These are phyloP conservation scores for Cryptosporidium baileyi DNA, from an alignment of 169 alveolate genomes.

Conservation along the genomic window DNA sequence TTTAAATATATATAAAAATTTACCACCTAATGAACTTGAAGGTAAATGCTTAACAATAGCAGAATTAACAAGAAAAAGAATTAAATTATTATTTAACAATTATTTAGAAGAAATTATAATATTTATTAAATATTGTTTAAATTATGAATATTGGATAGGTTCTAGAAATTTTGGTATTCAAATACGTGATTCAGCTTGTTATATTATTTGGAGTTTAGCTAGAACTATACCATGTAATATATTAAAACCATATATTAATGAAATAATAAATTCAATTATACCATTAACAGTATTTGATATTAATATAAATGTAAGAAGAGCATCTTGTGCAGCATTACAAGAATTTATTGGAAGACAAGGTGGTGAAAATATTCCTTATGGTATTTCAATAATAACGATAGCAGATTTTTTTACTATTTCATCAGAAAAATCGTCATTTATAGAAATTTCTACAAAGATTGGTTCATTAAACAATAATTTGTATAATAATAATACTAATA, in stretches of 20 bases:
- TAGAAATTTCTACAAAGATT: slow-evolving; percentile 35
- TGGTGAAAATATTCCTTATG: slow-evolving; percentile 54
- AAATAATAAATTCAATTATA: slow-evolving; percentile 25
- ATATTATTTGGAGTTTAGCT: slow-evolving; percentile 73
- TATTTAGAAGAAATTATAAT: slow-evolving; percentile 13
- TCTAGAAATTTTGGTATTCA: slow-evolving; percentile 51
- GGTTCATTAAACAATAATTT: neutral
- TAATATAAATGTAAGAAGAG: slow-evolving; percentile 70
- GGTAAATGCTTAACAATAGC: slow-evolving; percentile 74
- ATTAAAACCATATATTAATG: neutral
- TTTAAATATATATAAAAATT: neutral
- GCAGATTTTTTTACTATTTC: slow-evolving; percentile 69
- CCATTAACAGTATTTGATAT: slow-evolving; percentile 71
- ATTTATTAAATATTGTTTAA: slow-evolving; percentile 43
- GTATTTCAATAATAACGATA: slow-evolving; percentile 62
- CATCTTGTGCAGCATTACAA: slow-evolving; percentile 74
- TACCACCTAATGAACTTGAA: slow-evolving; percentile 18
- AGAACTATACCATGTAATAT: slow-evolving; percentile 27
- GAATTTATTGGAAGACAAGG: slow-evolving; percentile 74
- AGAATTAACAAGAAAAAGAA: slow-evolving; percentile 70
- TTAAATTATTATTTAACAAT: slow-evolving; percentile 2
- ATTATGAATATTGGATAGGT: slow-evolving; percentile 53
- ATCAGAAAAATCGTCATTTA: slow-evolving; percentile 33
- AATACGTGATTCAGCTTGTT: slow-evolving; percentile 75
- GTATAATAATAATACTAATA: neutral